A percentile compares a stretch with the other conserved stretches of the same genome.
phyloP scores from a whole-genome alignment of 2,329 filamentous ascomycete species.

The Colletotrichum acutatum region DNA sequence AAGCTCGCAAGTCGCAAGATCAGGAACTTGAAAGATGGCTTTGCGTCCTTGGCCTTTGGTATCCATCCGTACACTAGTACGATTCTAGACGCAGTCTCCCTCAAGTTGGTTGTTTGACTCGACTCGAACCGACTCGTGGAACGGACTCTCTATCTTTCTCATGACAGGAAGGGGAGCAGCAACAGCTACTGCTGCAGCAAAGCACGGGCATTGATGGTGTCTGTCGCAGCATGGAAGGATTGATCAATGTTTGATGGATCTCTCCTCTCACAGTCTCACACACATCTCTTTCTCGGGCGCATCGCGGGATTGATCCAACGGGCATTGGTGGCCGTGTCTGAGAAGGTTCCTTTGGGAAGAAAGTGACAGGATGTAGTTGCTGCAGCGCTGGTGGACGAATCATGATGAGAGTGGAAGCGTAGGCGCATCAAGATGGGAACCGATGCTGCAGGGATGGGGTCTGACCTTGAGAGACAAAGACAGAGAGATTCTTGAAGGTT shows the following conservation, averaged over 20 bases:
- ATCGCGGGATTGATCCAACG: conserved; percentile 41
- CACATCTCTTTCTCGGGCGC: conserved; percentile 6
- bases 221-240: conserved; percentile 39
- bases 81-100: background rate
- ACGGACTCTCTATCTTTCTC: background rate
- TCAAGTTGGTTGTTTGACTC: background rate
- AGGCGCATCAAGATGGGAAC: conserved; percentile 31
- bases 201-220: conserved; percentile 37
- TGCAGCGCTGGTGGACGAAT: background rate
- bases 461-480: background rate
- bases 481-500: background rate
- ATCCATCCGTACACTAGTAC: background rate
- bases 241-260: conserved; percentile 47
- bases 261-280: background rate
- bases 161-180: background rate
- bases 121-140: background rate
- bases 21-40: background rate
- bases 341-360: conserved; percentile 37
- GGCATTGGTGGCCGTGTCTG: conserved; percentile 20
- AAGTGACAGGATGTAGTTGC: conserved; percentile 4
- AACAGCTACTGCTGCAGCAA: background rate
- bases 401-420: background rate
- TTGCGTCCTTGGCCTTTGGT: conserved; percentile 1
- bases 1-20: background rate
- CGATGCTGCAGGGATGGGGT: background rate